phyloP scores from a whole-genome alignment of 768 basidiomycete genomes.

The Mycena indigotica region DNA sequence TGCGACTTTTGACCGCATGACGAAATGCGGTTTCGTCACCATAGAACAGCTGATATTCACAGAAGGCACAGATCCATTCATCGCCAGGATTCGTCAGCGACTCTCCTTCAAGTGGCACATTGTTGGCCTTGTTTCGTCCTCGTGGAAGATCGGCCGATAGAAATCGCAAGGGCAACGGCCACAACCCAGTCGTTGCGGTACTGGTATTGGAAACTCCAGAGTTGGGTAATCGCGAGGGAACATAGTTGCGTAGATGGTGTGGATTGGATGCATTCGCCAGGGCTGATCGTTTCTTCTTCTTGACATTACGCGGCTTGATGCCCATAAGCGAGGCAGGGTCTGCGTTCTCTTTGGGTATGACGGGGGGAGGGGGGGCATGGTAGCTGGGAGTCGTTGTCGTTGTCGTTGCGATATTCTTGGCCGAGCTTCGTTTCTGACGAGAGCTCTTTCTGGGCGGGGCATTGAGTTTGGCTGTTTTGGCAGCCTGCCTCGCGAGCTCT shows the following conservation, averaged over 20 bases:
- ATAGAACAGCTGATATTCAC: constrained; percentile 91
- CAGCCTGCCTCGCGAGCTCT: constrained; percentile 72
- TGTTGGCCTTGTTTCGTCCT: constrained; percentile 22
- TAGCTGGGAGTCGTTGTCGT: not conserved
- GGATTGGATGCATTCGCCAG: constrained; percentile 93
- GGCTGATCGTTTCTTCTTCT: constrained; percentile 94
- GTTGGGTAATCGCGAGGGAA: constrained; percentile 77
- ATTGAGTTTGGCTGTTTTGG: constrained; percentile 59
- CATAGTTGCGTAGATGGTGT: constrained; percentile 93
- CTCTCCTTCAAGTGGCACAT: constrained; percentile 17
- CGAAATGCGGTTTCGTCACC: constrained; percentile 74
- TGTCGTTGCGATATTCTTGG: no score
- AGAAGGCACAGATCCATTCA: constrained; percentile 94
- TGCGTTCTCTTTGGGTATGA: constrained; percentile 6
- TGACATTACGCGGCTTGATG: constrained; percentile 42
- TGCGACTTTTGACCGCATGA: constrained; percentile 61
- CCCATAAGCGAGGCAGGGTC: constrained; percentile 17
- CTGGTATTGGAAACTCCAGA: constrained; percentile 36
- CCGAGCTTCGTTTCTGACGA: constrained; percentile 28
- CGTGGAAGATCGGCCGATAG: constrained; percentile 66
- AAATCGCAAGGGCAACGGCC: constrained; percentile 66
- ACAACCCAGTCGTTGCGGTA: constrained; percentile 49
- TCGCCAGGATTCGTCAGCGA: constrained; percentile 62
- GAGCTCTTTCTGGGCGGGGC: constrained; percentile 30
- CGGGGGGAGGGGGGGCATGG: not conserved